Evolutionary conservation across 2,329 filamentous ascomycete genomes (phyloP).

Genomic region (Hypocreales sp.): DNA sequence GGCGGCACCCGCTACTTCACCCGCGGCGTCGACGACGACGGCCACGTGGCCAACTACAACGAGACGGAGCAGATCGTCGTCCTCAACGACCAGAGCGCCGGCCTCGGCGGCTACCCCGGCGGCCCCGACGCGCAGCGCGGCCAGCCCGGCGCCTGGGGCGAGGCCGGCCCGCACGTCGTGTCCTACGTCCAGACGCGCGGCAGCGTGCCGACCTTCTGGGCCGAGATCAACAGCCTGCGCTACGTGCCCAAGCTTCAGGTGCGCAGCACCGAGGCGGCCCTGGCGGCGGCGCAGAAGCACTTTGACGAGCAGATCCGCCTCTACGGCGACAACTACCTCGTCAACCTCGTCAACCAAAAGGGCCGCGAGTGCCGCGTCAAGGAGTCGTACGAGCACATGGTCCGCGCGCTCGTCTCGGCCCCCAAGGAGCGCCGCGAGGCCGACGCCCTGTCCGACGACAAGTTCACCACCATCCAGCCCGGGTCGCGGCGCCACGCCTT

Average conservation of each 20-base stretch:
- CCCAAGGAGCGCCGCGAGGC: conserved; percentile 50
- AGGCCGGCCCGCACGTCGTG: conserved; percentile 72
- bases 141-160: conserved; percentile 40
- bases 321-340: conserved; percentile 93
- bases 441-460: conserved; percentile 56
- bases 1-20: conserved; percentile 92
- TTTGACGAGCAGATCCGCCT: conserved; percentile 86
- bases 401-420: conserved; percentile 56
- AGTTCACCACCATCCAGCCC: conserved; percentile 64
- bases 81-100: conserved; percentile 64
- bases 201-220: conserved; percentile 92
- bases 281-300: conserved; percentile 67
- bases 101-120: conserved; percentile 66
- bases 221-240: conserved; percentile 82
- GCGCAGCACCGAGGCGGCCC: conserved; percentile 65
- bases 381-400: conserved; percentile 83
- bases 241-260: conserved; percentile 88
- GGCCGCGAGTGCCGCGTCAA: conserved; percentile 83
- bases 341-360: conserved; percentile 94
- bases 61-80: conserved; percentile 92
- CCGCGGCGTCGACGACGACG: conserved; percentile 80
- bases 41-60: conserved; percentile 97
- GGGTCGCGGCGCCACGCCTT: conserved; percentile 43
- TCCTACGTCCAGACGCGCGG: conserved; percentile 94
- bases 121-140: conserved; percentile 63